phyloP scores from a whole-genome alignment of 2,329 filamentous ascomycete genomes.

The Alternaria sp. region DNA sequence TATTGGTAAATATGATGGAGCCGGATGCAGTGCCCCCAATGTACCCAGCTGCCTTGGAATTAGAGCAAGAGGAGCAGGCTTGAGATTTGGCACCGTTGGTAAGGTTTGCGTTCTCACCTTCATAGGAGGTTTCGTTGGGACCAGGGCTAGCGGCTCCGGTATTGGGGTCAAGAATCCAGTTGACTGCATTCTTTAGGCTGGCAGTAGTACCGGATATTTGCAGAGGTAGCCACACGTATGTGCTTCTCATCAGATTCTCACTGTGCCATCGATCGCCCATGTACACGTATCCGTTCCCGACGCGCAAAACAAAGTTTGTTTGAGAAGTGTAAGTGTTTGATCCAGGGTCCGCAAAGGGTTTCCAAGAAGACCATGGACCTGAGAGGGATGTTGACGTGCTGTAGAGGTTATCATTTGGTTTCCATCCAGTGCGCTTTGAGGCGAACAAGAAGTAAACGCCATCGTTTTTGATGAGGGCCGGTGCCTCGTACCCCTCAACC shows the following conservation, averaged over 20 bases:
- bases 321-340: constrained; percentile 68
- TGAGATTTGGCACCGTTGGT: constrained; percentile 57
- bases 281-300: constrained; percentile 62
- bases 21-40: constrained; percentile 58
- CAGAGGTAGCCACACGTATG: constrained; percentile 72
- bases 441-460: constrained; percentile 72
- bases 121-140: constrained; percentile 59
- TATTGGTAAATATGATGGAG: constrained; percentile 58
- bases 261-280: constrained; percentile 73
- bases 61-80: constrained; percentile 63
- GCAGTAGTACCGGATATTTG: constrained; percentile 62
- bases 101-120: constrained; percentile 61
- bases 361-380: constrained; percentile 69
- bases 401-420: constrained; percentile 71
- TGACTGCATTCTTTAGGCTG: constrained; percentile 60
- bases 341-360: constrained; percentile 65
- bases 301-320: constrained; percentile 65
- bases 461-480: constrained; percentile 68
- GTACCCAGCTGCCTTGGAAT: constrained; percentile 60
- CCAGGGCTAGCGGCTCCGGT: constrained; percentile 57
- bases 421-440: constrained; percentile 59
- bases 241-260: constrained; percentile 66
- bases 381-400: constrained; percentile 65
- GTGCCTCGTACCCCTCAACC: constrained; percentile 66
- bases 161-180: constrained; percentile 62